Conservation (phyloP, 140 eudicot species). For the Stevia rebaudiana region DNA sequence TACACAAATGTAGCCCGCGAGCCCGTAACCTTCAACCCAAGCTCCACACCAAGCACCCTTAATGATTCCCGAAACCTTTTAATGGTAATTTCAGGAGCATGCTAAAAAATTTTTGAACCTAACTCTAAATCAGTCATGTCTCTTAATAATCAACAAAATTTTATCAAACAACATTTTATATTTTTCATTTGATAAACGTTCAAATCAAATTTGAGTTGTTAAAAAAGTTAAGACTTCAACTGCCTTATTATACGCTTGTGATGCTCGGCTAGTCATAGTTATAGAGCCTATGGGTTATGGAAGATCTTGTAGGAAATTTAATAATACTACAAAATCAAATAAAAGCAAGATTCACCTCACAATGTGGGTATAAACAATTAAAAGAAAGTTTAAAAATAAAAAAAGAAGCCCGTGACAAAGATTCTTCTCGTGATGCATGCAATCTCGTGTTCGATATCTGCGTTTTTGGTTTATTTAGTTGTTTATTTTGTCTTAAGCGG, state of each 20-base stretch:
- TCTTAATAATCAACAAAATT: no score
- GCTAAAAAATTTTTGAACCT: no score
- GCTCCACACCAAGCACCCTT: no score
- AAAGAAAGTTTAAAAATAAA: background rate
- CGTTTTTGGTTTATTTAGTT: background rate
- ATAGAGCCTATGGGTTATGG: slow-evolving; percentile 9
- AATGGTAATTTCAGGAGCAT: no score
- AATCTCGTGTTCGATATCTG: slow-evolving; percentile 12
- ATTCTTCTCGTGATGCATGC: slow-evolving; percentile 32
- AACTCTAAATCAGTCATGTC: no score
- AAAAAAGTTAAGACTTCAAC: background rate
- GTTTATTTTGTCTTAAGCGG: no score
- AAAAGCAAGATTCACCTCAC: slow-evolving; percentile 26
- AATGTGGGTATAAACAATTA: slow-evolving; percentile 11
- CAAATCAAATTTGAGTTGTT: no score
- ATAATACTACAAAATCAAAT: slow-evolving; percentile 24
- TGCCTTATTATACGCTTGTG: background rate
- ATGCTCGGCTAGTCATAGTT: background rate
- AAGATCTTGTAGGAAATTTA: slow-evolving; percentile 22
- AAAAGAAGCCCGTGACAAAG: slow-evolving; percentile 28
- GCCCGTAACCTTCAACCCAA: no score
- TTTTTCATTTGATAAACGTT: no score
- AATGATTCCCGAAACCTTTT: no score
- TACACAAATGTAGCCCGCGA: no score
- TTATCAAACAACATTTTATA: no score